These are phyloP conservation scores for Debaryomyces psychrophilus DNA, from an alignment of 1,139 yeast genomes.

Conservation along the genomic window DNA sequence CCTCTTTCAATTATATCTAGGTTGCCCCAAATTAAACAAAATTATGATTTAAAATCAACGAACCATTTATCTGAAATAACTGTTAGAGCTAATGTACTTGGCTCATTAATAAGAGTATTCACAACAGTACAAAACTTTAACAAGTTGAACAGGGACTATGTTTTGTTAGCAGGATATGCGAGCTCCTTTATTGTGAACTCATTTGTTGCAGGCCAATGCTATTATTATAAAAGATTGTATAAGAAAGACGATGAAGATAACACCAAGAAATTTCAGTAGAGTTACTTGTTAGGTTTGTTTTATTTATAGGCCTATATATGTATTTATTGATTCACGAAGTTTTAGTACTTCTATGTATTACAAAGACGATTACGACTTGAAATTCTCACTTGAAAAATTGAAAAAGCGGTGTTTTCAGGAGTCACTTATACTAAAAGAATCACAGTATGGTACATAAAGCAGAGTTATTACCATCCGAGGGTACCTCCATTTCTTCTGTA, in stretches of 20 bases:
- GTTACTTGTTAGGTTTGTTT: background rate
- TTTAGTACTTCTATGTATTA: background rate
- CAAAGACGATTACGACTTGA: background rate
- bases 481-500: slow-evolving; percentile 71
- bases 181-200: slow-evolving; percentile 38
- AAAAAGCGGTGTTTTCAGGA: background rate
- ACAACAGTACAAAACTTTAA: slow-evolving; percentile 50
- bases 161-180: slow-evolving; percentile 40
- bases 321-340: background rate
- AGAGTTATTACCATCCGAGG: slow-evolving; percentile 60
- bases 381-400: slow-evolving; percentile 1
- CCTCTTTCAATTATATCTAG: slow-evolving; percentile 58
- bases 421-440: background rate
- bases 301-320: background rate
- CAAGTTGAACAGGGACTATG: slow-evolving; percentile 29
- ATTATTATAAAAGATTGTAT: slow-evolving; percentile 25
- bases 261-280: background rate
- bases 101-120: slow-evolving; percentile 58
- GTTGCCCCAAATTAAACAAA: slow-evolving; percentile 57
- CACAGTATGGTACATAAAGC: slow-evolving; percentile 60
- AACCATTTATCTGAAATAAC: slow-evolving; percentile 57
- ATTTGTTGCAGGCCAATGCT: slow-evolving; percentile 38
- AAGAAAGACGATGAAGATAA: slow-evolving; percentile 11
- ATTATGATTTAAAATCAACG: slow-evolving; percentile 52
- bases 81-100: slow-evolving; percentile 57